Base-by-base conservation (phyloP, 768 basidiomycete genomes). In the Auricularia auricula-judae region DNA sequence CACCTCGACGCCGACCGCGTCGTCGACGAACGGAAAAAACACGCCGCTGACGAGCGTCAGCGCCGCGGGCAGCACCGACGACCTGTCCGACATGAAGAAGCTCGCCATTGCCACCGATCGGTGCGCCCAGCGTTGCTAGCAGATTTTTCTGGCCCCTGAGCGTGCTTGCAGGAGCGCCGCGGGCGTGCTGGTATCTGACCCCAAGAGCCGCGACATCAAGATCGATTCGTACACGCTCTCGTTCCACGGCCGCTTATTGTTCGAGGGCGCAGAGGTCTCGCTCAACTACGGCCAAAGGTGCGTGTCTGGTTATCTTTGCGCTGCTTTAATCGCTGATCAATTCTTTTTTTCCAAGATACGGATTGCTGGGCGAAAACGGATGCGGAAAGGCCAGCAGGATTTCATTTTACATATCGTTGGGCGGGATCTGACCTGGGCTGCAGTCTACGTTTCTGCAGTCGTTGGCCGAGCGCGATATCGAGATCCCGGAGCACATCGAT, bases 351-450 rank as follows among this genome's bases (percentile, higher is more conserved):
- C 66, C 29, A 29, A 78, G 79, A 67, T 99, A 99, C 71, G 97
- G 97, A 75, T 81, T 99, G 36, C 80, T 99, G 53, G 96, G 96
- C 43, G 93, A 98, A 75, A 98, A 99, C 73, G 96, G 96, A 36
- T 95, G 91, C n/a, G 96, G 96, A 79, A 99, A 36, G 39, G 39
- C 39, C 4, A 7, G 39, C 39, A 7, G 12, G 4, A 56, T 39
- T 43, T 66, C 60, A 43, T 16, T 33, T 33, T 14, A 43, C 36
- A 44, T 54, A 21, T 53, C 11, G 53, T 62, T 12, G 63, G 62
- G 64, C 35, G 36, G 29, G 29, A 61, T 63, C 8, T 34, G 23
- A 14, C 70, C 95, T 14, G 39, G 39, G 39, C 0, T 8, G 0
- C 39, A 42, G 93, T 97, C 96, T 0, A 98, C 95, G 2, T 93